Evolutionary conservation across 306 rosid species (phyloP).

Genomic region (Quercus cerris): DNA sequence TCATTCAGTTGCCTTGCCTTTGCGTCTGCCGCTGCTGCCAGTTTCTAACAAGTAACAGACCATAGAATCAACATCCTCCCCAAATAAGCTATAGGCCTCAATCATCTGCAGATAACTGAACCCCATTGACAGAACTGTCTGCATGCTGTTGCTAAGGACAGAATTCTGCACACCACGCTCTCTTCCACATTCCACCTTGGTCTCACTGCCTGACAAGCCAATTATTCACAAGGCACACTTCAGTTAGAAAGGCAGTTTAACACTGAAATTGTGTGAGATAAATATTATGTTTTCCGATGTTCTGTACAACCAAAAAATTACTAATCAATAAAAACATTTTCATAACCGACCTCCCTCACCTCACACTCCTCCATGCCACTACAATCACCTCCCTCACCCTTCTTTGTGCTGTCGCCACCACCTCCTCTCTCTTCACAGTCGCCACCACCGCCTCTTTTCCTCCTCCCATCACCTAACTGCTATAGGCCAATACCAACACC

Average conservation of each 20-base stretch:
- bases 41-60: conserved; percentile 83
- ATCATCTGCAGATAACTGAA: conserved; percentile 80
- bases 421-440: no score
- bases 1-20: conserved; percentile 93
- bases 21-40: conserved; percentile 70
- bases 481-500: no score
- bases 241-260: conserved; percentile 9
- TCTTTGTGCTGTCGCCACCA: no score
- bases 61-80: conserved; percentile 95
- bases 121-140: conserved; percentile 77
- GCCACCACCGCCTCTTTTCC: no score
- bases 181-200: conserved; percentile 34
- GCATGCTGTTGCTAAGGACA: conserved; percentile 62
- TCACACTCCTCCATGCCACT: no score
- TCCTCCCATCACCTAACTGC: no score
- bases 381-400: no score
- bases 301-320: no score
- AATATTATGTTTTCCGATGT: background rate
- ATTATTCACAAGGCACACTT: conserved; percentile 1
- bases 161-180: conserved; percentile 36
- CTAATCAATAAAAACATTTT: no score
- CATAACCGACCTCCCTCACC: no score
- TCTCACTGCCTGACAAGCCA: conserved; percentile 58
- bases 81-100: conserved; percentile 90
- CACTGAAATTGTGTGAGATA: background rate